phyloP scores from a whole-genome alignment of 2,329 filamentous ascomycete species.

The Sordariomycetes sp. region DNA sequence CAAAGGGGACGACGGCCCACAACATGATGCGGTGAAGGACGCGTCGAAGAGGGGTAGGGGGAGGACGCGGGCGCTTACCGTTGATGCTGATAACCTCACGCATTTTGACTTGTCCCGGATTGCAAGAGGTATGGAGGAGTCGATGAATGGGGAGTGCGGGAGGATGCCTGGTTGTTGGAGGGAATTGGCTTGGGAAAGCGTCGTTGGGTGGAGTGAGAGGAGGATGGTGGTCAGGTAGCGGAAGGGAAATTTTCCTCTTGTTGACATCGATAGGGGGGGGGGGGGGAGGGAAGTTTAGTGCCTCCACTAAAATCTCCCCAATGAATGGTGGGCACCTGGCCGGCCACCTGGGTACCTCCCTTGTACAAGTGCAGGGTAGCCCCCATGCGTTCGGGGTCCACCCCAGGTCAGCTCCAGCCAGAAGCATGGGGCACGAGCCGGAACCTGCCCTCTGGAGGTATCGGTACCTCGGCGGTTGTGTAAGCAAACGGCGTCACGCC shows the following conservation, averaged over 20 bases:
- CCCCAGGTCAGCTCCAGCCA: neutral
- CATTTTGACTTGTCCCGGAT: constrained; percentile 47
- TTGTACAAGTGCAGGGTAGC: neutral
- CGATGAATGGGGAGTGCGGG: constrained; percentile 4
- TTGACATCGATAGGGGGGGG: constrained; percentile 5
- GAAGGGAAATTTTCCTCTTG: constrained; percentile 5
- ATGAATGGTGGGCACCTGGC: neutral
- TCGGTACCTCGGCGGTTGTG: neutral
- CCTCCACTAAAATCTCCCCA: neutral
- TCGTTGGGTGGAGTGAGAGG: constrained; percentile 5
- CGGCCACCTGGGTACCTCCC: neutral
- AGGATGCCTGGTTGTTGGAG: constrained; percentile 3
- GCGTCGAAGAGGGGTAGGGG: constrained; percentile 12
- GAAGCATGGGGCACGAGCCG: neutral
- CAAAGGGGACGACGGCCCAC: neutral
- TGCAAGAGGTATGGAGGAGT: neutral
- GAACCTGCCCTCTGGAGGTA: neutral
- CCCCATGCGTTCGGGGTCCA: neutral
- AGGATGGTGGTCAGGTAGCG: constrained; percentile 1
- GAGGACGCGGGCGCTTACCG: constrained; percentile 50
- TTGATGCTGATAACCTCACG: constrained; percentile 99
- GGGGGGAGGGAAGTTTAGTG: too few relatives aligned
- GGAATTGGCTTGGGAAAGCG: constrained; percentile 4
- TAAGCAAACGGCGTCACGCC: neutral
- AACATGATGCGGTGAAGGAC: constrained; percentile 28